Percentiles rank a stretch among this genome's conserved stretches.
Evolutionary conservation across 2,329 filamentous ascomycete genomes (phyloP).

Genomic region (Pyricularia pennisetigena): DNA sequence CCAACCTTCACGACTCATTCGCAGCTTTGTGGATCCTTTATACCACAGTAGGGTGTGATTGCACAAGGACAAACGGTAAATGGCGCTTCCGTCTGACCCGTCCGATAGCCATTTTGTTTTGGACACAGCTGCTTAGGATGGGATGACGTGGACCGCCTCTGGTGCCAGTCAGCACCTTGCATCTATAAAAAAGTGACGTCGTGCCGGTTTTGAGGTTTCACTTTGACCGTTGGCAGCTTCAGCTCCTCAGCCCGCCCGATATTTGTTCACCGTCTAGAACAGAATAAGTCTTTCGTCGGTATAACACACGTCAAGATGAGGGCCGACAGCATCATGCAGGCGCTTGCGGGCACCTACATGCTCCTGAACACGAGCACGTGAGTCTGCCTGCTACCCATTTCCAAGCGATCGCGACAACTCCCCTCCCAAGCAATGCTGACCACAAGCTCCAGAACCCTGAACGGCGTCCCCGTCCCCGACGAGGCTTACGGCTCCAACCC

Average conservation of each 20-base stretch:
- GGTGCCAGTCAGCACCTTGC: neutral
- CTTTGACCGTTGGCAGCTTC: neutral
- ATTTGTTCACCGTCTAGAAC: neutral
- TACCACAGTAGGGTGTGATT: neutral
- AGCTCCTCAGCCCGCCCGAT: neutral
- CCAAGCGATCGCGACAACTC: neutral
- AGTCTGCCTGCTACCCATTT: neutral
- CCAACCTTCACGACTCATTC: neutral
- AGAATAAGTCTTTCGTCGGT: neutral
- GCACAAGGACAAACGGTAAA: neutral
- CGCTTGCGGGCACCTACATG: conserved; percentile 3
- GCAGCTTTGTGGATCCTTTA: neutral
- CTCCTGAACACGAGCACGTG: conserved; percentile 4
- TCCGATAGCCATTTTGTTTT: neutral
- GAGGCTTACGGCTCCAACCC: conserved; percentile 11
- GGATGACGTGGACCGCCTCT: neutral
- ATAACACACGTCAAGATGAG: neutral
- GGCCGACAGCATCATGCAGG: neutral
- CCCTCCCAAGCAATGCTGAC: neutral
- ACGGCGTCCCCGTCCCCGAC: conserved; percentile 11
- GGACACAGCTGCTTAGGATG: neutral
- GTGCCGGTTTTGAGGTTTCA: neutral
- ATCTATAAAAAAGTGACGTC: neutral
- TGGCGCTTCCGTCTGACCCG: neutral
- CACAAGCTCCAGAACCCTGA: conserved; percentile 5